Conservation (phyloP, 2,329 filamentous ascomycete genomes). For the Fusarium pseudograminearum region DNA sequence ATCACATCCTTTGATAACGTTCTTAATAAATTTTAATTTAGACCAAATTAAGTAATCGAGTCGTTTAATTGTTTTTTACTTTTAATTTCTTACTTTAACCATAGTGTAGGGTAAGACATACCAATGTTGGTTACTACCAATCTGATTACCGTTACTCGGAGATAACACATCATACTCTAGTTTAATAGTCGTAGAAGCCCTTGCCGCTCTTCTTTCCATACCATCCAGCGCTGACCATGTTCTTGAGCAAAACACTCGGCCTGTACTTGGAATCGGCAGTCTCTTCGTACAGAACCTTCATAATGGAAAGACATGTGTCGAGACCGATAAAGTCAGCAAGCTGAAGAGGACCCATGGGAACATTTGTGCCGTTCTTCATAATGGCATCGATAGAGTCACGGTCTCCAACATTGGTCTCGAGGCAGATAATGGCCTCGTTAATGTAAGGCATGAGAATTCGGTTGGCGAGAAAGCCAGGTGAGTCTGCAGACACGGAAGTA, state of each 20-base stretch:
- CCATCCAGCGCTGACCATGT: slow-evolving; percentile 99
- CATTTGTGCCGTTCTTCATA: slow-evolving; percentile 99
- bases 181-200: slow-evolving; percentile 90
- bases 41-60: neutral
- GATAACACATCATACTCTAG: neutral
- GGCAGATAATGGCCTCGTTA: slow-evolving; percentile 95
- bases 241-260: slow-evolving; percentile 85
- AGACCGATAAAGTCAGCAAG: slow-evolving; percentile 97
- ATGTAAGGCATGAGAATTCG: slow-evolving; percentile 99
- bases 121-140: neutral
- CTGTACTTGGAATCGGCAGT: slow-evolving; percentile 97
- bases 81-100: neutral
- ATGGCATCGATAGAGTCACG: slow-evolving; percentile 95
- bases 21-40: neutral
- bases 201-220: slow-evolving; percentile 97
- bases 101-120: neutral
- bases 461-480: slow-evolving; percentile 95
- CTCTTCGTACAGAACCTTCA: slow-evolving; percentile 92
- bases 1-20: too few species aligned
- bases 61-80: neutral
- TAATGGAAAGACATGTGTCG: slow-evolving; percentile 95
- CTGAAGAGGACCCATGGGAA: slow-evolving; percentile 95
- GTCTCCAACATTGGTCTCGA: slow-evolving; percentile 90
- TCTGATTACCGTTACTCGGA: neutral
- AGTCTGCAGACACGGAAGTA: slow-evolving; percentile 86